These are phyloP conservation scores for Clitopilus hobsonii DNA, from an alignment of 768 basidiomycete species.

Conservation along the genomic window DNA sequence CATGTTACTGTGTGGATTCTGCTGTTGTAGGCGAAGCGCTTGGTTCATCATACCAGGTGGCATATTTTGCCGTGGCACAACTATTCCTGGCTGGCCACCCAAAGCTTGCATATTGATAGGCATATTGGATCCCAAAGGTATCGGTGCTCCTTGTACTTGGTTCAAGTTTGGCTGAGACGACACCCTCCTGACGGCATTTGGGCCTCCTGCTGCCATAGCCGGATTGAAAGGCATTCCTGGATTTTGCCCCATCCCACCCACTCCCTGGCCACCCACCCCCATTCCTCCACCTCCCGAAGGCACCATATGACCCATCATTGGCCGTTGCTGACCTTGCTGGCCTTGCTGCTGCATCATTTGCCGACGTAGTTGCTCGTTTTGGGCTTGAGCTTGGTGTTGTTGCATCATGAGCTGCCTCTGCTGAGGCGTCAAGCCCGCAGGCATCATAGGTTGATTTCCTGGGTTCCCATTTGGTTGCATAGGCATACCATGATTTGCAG, in stretches of 20 bases:
- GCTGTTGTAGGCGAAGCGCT: slow-evolving; percentile 24
- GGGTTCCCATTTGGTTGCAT: slow-evolving; percentile 26
- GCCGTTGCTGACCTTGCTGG: slow-evolving; percentile 19
- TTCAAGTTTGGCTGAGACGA: slow-evolving; percentile 47
- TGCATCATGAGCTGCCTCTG: slow-evolving; percentile 26
- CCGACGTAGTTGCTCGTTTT: slow-evolving; percentile 28
- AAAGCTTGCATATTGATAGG: no score
- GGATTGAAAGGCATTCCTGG: slow-evolving; percentile 38
- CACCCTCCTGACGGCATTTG: slow-evolving; percentile 43
- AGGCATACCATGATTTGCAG: slow-evolving; percentile 23
- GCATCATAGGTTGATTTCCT: slow-evolving; percentile 33
- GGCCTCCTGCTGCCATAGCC: slow-evolving; percentile 30
- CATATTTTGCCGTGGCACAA: no score
- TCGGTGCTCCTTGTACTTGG: slow-evolving; percentile 14
- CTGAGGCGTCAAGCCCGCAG: slow-evolving; percentile 16
- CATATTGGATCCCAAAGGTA: no score
- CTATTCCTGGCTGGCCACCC: no score
- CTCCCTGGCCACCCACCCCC: slow-evolving; percentile 22
- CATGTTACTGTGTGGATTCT: slow-evolving; percentile 24
- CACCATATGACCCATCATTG: slow-evolving; percentile 12
- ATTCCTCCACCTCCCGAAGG: slow-evolving; percentile 10
- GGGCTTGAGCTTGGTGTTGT: slow-evolving; percentile 26
- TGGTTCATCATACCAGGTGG: slow-evolving; percentile 17
- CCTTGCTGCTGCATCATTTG: slow-evolving; percentile 30
- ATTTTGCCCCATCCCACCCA: slow-evolving; percentile 26